These are phyloP conservation scores for Aspergillus affinis DNA, from an alignment of 495 filamentous ascomycete genomes.

Conservation along the genomic window DNA sequence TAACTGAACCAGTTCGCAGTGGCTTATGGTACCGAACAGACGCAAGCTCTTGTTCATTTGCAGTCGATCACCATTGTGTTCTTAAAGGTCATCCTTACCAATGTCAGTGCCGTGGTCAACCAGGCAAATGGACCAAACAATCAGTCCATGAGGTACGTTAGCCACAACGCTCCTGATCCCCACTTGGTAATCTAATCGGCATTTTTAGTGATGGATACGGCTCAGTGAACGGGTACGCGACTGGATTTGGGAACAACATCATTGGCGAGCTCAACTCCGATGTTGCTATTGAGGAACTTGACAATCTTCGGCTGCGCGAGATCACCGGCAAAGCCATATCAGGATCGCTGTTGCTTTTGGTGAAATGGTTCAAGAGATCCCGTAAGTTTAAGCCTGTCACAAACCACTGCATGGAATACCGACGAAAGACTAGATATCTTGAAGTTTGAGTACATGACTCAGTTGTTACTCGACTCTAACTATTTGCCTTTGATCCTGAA, in stretches of 20 bases:
- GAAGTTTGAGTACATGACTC: conserved; percentile 94
- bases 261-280: conserved; percentile 35
- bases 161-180: not conserved
- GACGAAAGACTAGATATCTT: conserved; percentile 65
- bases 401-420: conserved; percentile 20
- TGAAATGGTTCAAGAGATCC: conserved; percentile 97
- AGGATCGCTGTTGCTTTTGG: conserved; percentile 74
- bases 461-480: conserved; percentile 89
- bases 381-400: conserved; percentile 56
- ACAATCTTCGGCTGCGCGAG: conserved; percentile 76
- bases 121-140: conserved; percentile 50
- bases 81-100: conserved; percentile 79
- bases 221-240: conserved; percentile 30
- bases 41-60: conserved; percentile 73
- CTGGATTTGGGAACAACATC: conserved; percentile 25
- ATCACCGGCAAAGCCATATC: conserved; percentile 89
- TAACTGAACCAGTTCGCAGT: conserved; percentile 22
- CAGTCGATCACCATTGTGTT: conserved; percentile 95
- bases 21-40: conserved; percentile 40
- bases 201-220: conserved; percentile 32
- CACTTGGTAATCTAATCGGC: conserved; percentile 12
- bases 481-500: conserved; percentile 91
- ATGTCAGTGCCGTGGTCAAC: conserved; percentile 66
- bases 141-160: conserved; percentile 35
- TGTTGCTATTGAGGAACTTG: conserved; percentile 66